Percentiles rank a stretch among this genome's conserved stretches.
Evolutionary conservation across 2,329 filamentous ascomycete genomes (phyloP).

Genomic region (Scedosporium dehoogii): DNA sequence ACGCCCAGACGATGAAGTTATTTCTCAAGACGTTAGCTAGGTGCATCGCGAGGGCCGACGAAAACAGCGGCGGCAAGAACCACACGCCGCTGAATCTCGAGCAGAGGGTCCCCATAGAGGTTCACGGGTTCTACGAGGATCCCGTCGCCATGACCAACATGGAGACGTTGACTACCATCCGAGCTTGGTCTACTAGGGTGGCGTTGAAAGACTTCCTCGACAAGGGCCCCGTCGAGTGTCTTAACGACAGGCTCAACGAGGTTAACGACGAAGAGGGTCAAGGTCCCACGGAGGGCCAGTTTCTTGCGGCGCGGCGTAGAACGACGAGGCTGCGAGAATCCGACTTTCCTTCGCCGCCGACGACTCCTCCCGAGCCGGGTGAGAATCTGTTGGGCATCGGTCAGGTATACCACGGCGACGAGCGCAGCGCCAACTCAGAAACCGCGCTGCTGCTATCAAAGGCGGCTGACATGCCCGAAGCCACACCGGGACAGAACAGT

Average conservation of each 20-base stretch:
- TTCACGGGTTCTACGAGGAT: conserved; percentile 51
- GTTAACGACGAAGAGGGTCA: background rate
- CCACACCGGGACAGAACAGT: background rate
- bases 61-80: conserved; percentile 14
- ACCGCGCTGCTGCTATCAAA: background rate
- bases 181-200: conserved; percentile 41
- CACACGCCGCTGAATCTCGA: conserved; percentile 40
- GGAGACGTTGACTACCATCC: conserved; percentile 23
- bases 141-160: conserved; percentile 19
- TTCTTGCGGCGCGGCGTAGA: background rate
- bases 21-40: conserved; percentile 24
- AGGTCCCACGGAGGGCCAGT: background rate
- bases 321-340: background rate
- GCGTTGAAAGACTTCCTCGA: conserved; percentile 43
- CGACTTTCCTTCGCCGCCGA: conserved; percentile 2
- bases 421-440: conserved; percentile 1
- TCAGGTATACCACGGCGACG: background rate
- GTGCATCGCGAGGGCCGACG: conserved; percentile 23
- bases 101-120: conserved; percentile 44
- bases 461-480: background rate
- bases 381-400: background rate
- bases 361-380: background rate
- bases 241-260: conserved; percentile 39
- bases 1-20: conserved; percentile 34
- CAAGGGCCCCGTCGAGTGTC: conserved; percentile 44